Base-by-base conservation (phyloP, 352 stramenopile species). In the Globisporangium spinosum region DNA sequence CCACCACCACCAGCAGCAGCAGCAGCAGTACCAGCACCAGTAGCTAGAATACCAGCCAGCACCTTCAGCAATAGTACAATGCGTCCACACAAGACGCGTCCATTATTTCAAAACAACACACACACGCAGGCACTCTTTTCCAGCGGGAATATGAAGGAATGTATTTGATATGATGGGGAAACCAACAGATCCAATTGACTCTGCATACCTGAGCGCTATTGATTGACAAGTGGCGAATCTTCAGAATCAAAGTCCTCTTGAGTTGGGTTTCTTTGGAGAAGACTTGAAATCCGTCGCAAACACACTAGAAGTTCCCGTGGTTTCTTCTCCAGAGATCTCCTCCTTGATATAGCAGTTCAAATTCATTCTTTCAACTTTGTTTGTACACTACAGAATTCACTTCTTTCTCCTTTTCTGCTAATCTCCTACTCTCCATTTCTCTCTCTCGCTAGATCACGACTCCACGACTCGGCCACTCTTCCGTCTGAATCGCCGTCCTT, bases 1-100 rank as follows among this genome's bases (percentile, higher is more conserved):
- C 51, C 73, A 75, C 67, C 60, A 77, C 25, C 70, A 71, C 32
- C 74, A 77, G n/a, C 76, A 80, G 35, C 74, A 70, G 59, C 71
- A 70, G 9, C 78, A 65, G 65, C 9, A 17, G 3, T 51, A 51
- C 43, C 43, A 51, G 6, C 43, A 32, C 4, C 29, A 51, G 43
- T 51, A 51, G 17, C 43, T 51, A 8, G 7, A 45, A 17, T 13
- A 45, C 10, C 43, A 51, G 12, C 35, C 35, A 38, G 32, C 35
- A 43, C 1, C 35, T 43, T 43, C 40, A 49, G 15, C 40, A 49
- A n/a, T 20, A n/a, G 5, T 15, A 40, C 34, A 10, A 40, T 13
- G 8, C 8, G 13, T 2, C 40, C 3, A n/a, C 12, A n/a, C 13
- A n/a, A 49, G 43, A n/a, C 15, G 3, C 22, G 43, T 49, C 9